Evolutionary conservation across 2,329 filamentous ascomycete genomes (phyloP).

Genomic region (Orbilia ellipsospora): DNA sequence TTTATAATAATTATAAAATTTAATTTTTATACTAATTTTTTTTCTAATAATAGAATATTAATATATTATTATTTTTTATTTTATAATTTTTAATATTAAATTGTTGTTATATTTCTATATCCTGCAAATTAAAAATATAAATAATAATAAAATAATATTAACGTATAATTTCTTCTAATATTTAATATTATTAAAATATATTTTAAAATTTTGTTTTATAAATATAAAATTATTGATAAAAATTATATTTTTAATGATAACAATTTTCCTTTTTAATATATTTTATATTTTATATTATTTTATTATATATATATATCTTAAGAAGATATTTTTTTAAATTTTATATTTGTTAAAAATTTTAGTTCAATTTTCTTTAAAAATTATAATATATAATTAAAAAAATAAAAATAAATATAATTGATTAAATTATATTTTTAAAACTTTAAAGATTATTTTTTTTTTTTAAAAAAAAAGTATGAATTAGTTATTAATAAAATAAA

Average conservation of each 20-base stretch:
- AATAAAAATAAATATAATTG: background rate
- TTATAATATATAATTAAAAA: background rate
- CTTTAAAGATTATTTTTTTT: background rate
- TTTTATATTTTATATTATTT: slow-evolving; percentile 6
- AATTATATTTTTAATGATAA: slow-evolving; percentile 11
- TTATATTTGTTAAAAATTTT: background rate
- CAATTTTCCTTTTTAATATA: background rate
- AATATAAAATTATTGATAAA: slow-evolving; percentile 4
- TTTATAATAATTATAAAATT: background rate
- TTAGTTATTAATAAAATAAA: background rate
- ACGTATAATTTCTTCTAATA: background rate
- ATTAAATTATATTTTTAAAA: background rate
- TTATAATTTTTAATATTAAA: background rate
- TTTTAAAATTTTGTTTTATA: background rate
- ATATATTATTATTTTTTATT: background rate
- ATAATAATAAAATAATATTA: background rate
- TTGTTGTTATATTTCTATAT: background rate
- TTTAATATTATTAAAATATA: background rate
- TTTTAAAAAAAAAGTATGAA: background rate
- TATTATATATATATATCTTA: background rate
- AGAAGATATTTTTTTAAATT: background rate
- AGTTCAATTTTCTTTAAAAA: background rate
- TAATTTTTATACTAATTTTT: background rate
- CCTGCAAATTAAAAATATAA: background rate
- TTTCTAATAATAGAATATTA: background rate